phyloP scores from a whole-genome alignment of 148 eudicot genomes.

The Rhododendron henanense region DNA sequence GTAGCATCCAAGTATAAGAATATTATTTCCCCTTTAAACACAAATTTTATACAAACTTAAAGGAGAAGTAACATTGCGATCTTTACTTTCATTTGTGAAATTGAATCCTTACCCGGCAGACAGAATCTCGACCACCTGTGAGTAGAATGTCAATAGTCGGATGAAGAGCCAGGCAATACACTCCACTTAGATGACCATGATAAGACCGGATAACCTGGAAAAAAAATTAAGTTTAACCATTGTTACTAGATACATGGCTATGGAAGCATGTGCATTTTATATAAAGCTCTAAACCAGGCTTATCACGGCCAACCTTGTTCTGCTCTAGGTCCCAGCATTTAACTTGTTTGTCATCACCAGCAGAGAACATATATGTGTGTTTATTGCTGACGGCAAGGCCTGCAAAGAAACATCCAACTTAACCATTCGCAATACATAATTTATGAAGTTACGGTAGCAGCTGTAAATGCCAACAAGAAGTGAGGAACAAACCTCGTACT shows the following conservation, averaged over 20 bases:
- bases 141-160: conserved; percentile 92
- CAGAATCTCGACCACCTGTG: conserved; percentile 99
- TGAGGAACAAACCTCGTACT: conserved; percentile 66
- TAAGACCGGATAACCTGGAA: conserved; percentile 85
- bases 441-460: neutral
- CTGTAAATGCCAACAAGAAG: neutral
- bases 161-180: conserved; percentile 92
- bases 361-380: conserved; percentile 99
- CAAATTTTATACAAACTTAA: neutral
- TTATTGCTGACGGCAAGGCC: conserved; percentile 90
- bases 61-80: neutral
- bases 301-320: conserved; percentile 60
- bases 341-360: conserved; percentile 98
- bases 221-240: neutral
- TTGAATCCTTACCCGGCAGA: conserved; percentile 71
- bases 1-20: neutral
- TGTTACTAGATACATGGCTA: neutral
- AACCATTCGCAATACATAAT: neutral
- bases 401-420: conserved; percentile 23
- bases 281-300: neutral
- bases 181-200: conserved; percentile 99
- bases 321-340: conserved; percentile 99
- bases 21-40: neutral
- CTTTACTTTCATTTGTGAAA: neutral
- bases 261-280: neutral